Evolutionary conservation across 2,329 filamentous ascomycete genomes (phyloP).

Genomic region (Cryphonectria carpinicola): DNA sequence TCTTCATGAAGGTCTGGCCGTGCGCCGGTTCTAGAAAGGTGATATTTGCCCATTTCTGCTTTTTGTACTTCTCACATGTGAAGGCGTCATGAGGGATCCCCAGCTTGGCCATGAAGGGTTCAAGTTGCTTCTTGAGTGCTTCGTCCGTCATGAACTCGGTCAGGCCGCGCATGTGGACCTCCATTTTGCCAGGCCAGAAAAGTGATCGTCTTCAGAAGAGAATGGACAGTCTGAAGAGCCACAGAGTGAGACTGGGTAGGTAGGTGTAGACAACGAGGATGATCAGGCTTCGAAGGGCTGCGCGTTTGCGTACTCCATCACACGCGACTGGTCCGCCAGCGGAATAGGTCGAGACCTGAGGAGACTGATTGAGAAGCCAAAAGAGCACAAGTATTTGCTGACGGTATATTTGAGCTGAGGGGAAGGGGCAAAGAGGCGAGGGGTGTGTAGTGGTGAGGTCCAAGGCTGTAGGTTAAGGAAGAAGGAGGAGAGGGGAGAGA

Average conservation of each 20-base stretch:
- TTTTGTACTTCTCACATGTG: conserved; percentile 46
- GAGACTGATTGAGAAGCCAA: not conserved
- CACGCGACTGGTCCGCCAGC: not conserved
- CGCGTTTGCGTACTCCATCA: not conserved
- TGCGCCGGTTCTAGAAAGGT: conserved; percentile 48
- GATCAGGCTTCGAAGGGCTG: not conserved
- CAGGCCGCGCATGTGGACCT: conserved; percentile 50
- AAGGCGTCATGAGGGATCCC: conserved; percentile 44
- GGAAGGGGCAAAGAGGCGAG: not conserved
- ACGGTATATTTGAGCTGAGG: not conserved
- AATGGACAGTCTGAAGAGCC: not conserved
- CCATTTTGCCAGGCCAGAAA: conserved; percentile 41
- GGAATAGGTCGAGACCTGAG: not conserved
- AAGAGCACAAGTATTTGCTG: not conserved
- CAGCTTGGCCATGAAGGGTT: conserved; percentile 45
- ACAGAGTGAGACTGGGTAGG: not conserved
- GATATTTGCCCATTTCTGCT: conserved; percentile 43
- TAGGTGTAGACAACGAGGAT: not conserved
- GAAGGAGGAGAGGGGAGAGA: not conserved
- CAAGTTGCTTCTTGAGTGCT: conserved; percentile 44
- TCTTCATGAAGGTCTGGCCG: conserved; percentile 47
- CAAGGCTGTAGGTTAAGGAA: not conserved
- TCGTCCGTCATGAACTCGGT: conserved; percentile 46
- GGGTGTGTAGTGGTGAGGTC: not conserved
- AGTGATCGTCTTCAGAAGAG: not conserved